Evolutionary conservation across 164 flowering plant genomes (phyloP).

Genomic region (Macadamia tetraphylla): DNA sequence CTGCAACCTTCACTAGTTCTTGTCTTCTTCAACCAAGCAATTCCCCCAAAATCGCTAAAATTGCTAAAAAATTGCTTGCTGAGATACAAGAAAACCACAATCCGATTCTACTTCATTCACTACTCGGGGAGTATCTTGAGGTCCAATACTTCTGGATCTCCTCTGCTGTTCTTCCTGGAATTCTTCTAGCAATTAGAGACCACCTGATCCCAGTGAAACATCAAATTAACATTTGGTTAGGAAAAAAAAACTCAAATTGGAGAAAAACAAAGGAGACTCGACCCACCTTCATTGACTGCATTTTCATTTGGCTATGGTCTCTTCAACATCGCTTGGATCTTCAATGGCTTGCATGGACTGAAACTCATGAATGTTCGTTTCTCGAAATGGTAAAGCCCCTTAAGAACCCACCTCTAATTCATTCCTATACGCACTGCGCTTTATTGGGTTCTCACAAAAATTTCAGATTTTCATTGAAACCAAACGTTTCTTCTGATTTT

Average conservation of each 20-base stretch:
- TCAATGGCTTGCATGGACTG: slow-evolving; percentile 2
- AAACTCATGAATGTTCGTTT: slow-evolving; percentile 13
- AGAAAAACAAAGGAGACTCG: neutral
- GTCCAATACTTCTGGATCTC: slow-evolving; percentile 46
- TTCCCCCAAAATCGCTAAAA: too few relatives aligned
- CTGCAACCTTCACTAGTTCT: too few relatives aligned
- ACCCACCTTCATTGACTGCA: slow-evolving; percentile 14
- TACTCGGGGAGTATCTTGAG: slow-evolving; percentile 30
- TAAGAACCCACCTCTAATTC: slow-evolving; percentile 21
- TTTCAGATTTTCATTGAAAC: slow-evolving; percentile 27
- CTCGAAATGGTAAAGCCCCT: slow-evolving; percentile 32
- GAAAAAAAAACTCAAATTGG: neutral
- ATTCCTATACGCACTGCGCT: slow-evolving; percentile 6
- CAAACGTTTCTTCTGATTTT: slow-evolving; percentile 9
- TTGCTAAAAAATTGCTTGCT: neutral
- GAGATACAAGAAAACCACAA: neutral
- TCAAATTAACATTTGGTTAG: neutral
- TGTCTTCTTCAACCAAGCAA: too few relatives aligned
- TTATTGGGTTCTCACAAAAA: slow-evolving; percentile 19
- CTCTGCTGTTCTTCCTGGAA: slow-evolving; percentile 51
- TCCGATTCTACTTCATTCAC: neutral
- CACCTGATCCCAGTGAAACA: slow-evolving; percentile 23
- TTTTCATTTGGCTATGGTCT: neutral
- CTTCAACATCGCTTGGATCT: neutral
- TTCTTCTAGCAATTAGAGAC: slow-evolving; percentile 51